These are phyloP conservation scores for Candida boidinii DNA, from an alignment of 805 yeast species.

Conservation along the genomic window DNA sequence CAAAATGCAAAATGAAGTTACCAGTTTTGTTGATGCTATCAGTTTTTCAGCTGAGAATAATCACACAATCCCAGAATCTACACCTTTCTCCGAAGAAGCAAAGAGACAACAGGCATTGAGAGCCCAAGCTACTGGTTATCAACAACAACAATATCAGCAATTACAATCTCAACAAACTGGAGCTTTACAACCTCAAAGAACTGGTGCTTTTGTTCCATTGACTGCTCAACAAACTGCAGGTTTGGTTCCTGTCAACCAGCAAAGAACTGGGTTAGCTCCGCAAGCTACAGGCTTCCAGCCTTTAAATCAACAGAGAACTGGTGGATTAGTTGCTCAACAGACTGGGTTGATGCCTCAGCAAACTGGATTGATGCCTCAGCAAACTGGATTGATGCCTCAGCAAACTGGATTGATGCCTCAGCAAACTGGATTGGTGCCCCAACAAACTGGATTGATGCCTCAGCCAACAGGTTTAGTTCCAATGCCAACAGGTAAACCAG, in stretches of 20 bases:
- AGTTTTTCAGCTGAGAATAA: constrained; percentile 55
- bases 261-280: constrained; percentile 14
- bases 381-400: constrained; percentile 21
- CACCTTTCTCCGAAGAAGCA: constrained; percentile 8
- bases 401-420: constrained; percentile 22
- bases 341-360: constrained; percentile 29
- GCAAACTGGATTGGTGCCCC: constrained; percentile 22
- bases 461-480: constrained; percentile 40
- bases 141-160: constrained; percentile 10
- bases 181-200: constrained; percentile 53
- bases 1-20: constrained; percentile 72
- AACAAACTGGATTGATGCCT: constrained; percentile 25
- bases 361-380: constrained; percentile 21
- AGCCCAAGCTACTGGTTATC: constrained; percentile 41
- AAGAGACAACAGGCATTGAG: constrained; percentile 23
- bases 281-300: constrained; percentile 19
- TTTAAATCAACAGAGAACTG: constrained; percentile 59
- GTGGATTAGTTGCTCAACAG: constrained; percentile 19
- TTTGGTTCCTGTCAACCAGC: constrained; percentile 12
- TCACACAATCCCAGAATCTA: constrained; percentile 1
- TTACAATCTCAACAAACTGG: constrained; percentile 50
- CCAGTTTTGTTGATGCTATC: constrained; percentile 83
- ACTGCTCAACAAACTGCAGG: constrained; percentile 24
- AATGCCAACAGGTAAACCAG: constrained; percentile 57
- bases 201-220: constrained; percentile 53